Evolutionary conservation across 2,329 filamentous ascomycete genomes (phyloP).

Genomic region (Monosporascus ibericus): DNA sequence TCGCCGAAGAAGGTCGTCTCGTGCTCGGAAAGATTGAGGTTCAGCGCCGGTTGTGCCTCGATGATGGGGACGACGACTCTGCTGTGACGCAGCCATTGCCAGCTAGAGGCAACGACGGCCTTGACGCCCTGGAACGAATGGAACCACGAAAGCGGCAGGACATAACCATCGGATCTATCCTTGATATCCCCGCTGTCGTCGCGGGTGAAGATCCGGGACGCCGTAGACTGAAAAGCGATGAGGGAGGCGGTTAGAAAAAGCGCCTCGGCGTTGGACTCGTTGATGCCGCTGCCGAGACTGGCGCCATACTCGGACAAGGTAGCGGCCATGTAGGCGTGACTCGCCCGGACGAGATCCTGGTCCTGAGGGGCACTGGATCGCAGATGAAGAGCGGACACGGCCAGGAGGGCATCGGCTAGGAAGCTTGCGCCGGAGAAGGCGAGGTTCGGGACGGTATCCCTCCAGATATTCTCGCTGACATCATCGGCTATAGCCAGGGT

Average conservation of each 20-base stretch:
- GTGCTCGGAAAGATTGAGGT: slow-evolving; percentile 50
- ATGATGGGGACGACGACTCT: slow-evolving; percentile 54
- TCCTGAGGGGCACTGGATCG: slow-evolving; percentile 52
- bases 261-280: slow-evolving; percentile 53
- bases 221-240: slow-evolving; percentile 61
- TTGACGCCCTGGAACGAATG: slow-evolving; percentile 64
- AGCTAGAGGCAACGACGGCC: slow-evolving; percentile 56
- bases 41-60: slow-evolving; percentile 56
- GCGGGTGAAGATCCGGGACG: slow-evolving; percentile 56
- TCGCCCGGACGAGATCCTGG: slow-evolving; percentile 53
- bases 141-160: slow-evolving; percentile 58
- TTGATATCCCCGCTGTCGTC: slow-evolving; percentile 40
- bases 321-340: slow-evolving; percentile 60
- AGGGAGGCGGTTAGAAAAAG: slow-evolving; percentile 57
- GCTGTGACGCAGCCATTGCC: slow-evolving; percentile 57
- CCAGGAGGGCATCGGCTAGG: slow-evolving; percentile 57
- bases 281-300: slow-evolving; percentile 50
- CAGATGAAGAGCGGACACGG: slow-evolving; percentile 58
- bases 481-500: slow-evolving; percentile 51
- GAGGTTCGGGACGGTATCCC: slow-evolving; percentile 51
- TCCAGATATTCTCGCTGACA: slow-evolving; percentile 51
- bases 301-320: slow-evolving; percentile 55
- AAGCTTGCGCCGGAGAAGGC: slow-evolving; percentile 55
- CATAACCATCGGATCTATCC: slow-evolving; percentile 40
- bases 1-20: slow-evolving; percentile 55